A percentile compares a stretch with the other conserved stretches of the same genome.
Evolutionary conservation across 1,284 basidiomycete genomes (phyloP).

Genomic region (Xerocomus nothofagi): DNA sequence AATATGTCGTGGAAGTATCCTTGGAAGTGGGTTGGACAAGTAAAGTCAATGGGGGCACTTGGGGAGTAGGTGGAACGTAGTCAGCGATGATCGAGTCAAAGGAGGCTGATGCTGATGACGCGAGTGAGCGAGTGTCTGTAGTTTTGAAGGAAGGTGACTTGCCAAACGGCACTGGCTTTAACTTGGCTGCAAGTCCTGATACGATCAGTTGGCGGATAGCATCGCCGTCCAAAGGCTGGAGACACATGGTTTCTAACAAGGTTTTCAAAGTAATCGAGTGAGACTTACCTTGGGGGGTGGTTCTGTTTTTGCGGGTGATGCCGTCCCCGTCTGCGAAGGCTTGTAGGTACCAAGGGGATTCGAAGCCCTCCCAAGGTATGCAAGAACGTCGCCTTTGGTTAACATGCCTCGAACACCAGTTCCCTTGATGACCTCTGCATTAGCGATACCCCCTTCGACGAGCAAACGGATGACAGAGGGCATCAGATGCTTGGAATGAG

Average conservation of each 20-base stretch:
- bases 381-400: conserved; percentile 87
- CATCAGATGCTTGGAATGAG: conserved; percentile 66
- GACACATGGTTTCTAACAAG: conserved; percentile 32
- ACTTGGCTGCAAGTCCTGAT: conserved; percentile 62
- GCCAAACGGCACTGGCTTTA: conserved; percentile 54
- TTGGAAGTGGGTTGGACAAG: conserved; percentile 10
- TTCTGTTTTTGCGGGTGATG: conserved; percentile 38
- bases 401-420: conserved; percentile 87
- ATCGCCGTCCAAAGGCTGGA: conserved; percentile 64
- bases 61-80: conserved; percentile 48
- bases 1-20: conserved; percentile 34
- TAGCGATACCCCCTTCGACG: conserved; percentile 54
- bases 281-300: conserved; percentile 11
- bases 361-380: conserved; percentile 79
- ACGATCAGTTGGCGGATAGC: conserved; percentile 74
- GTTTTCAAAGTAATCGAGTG: conserved; percentile 30
- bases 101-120: conserved; percentile 42
- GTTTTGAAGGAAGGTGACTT: conserved; percentile 25
- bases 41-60: conserved; percentile 19
- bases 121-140: conserved; percentile 2
- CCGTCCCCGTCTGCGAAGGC: conserved; percentile 36
- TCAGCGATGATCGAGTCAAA: conserved; percentile 74
- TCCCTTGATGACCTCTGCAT: conserved; percentile 63
- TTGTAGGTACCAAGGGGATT: conserved; percentile 76
- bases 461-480: conserved; percentile 77